phyloP scores from a whole-genome alignment of 352 stramenopile genomes.

The Globisporangium spiculum region DNA sequence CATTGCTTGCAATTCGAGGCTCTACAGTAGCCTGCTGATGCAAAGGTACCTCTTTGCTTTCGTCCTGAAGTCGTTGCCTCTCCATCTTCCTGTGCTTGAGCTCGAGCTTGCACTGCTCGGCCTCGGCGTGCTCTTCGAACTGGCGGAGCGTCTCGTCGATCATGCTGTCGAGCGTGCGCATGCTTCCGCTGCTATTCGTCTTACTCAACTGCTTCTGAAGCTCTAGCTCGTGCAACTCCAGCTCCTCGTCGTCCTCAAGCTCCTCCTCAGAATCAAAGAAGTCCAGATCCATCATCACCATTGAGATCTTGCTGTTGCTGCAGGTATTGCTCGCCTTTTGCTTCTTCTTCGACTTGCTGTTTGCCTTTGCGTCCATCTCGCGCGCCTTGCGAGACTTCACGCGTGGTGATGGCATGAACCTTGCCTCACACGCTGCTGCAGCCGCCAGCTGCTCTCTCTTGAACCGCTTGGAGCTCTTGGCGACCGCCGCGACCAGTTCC shows the following conservation, averaged over 20 bases:
- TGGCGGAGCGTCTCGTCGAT: conserved; percentile 7
- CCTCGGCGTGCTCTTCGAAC: background rate
- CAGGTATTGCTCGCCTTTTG: too few species aligned
- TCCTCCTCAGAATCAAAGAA: too few species aligned
- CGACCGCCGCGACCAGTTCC: background rate
- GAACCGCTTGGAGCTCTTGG: background rate
- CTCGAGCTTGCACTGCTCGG: background rate
- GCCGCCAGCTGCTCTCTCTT: background rate
- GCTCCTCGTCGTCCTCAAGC: too few species aligned
- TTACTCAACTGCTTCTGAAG: too few species aligned
- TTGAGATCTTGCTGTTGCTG: too few species aligned
- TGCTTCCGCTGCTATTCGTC: background rate
- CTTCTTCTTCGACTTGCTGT: too few species aligned
- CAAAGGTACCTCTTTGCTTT: background rate
- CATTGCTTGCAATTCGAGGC: too few species aligned
- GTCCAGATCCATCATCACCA: too few species aligned
- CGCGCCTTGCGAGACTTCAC: background rate
- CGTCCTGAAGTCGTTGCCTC: background rate
- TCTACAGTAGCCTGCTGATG: background rate
- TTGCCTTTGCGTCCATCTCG: too few species aligned
- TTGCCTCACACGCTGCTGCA: background rate
- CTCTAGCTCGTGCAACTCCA: too few species aligned
- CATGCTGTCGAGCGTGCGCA: background rate
- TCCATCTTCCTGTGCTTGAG: background rate
- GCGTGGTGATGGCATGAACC: background rate